These are phyloP conservation scores for Aureoboletus auriporus DNA, from an alignment of 768 basidiomycete species.

Conservation along the genomic window DNA sequence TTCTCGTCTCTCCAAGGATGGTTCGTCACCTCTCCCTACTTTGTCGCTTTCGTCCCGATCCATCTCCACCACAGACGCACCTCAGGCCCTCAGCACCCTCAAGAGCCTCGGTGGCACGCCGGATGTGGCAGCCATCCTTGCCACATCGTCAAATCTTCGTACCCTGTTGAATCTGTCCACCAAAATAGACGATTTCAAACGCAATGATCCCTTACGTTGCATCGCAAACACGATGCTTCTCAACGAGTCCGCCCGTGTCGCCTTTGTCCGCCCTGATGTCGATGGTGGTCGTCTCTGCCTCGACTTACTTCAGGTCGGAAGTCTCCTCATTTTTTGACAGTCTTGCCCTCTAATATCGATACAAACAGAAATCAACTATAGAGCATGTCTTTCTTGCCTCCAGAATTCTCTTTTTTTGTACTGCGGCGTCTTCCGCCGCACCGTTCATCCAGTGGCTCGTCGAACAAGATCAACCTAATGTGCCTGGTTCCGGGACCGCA, in stretches of 20 bases:
- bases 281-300: conserved; percentile 59
- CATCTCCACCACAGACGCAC: conserved; percentile 47
- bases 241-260: conserved; percentile 55
- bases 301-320: conserved; percentile 54
- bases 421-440: conserved; percentile 49
- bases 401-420: conserved; percentile 72
- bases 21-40: conserved; percentile 33
- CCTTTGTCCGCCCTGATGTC: conserved; percentile 54
- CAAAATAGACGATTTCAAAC: conserved; percentile 52
- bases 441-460: conserved; percentile 53
- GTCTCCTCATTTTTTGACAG: conserved; percentile 10
- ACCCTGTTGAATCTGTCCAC: conserved; percentile 49
- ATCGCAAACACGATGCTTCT: conserved; percentile 79
- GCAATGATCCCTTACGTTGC: conserved; percentile 68
- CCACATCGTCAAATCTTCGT: conserved; percentile 51
- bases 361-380: conserved; percentile 53
- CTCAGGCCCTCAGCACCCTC: conserved; percentile 62
- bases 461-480: conserved; percentile 56
- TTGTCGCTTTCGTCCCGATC: conserved; percentile 1
- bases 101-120: conserved; percentile 74
- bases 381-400: conserved; percentile 73
- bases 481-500: conserved; percentile 37
- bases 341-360: conserved; percentile 5
- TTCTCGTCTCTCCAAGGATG: conserved; percentile 50
- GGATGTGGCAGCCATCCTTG: conserved; percentile 60